These are phyloP conservation scores for Apiospora marii DNA, from an alignment of 2,329 filamentous ascomycete genomes.

Conservation along the genomic window DNA sequence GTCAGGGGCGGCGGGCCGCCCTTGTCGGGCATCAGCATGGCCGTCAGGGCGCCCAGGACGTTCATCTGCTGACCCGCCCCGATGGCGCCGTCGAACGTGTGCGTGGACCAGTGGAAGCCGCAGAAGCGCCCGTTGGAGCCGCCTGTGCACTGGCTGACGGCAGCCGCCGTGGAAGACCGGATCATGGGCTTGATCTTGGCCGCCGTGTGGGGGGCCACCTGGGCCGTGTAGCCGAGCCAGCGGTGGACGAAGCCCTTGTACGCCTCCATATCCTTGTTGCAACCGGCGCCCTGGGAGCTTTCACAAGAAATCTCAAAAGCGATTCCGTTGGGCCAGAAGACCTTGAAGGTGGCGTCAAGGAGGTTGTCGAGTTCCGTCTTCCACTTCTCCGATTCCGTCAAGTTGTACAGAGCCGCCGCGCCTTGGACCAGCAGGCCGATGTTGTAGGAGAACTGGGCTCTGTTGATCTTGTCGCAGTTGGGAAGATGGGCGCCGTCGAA, in stretches of 20 bases:
- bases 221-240: conserved; percentile 68
- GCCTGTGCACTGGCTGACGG: conserved; percentile 68
- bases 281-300: conserved; percentile 52
- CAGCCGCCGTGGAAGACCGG: conserved; percentile 63
- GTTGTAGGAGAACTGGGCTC: conserved; percentile 73
- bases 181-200: conserved; percentile 65
- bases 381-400: conserved; percentile 63
- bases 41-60: conserved; percentile 59
- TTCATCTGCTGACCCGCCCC: conserved; percentile 66
- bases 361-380: conserved; percentile 62
- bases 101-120: conserved; percentile 66
- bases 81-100: conserved; percentile 50
- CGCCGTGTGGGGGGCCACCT: conserved; percentile 67
- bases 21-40: conserved; percentile 42
- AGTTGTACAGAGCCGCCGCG: conserved; percentile 74
- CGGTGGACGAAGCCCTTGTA: conserved; percentile 77
- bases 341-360: conserved; percentile 54
- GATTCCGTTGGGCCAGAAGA: conserved; percentile 64
- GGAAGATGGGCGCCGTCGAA: conserved; percentile 69
- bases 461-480: conserved; percentile 68
- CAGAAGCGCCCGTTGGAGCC: conserved; percentile 66
- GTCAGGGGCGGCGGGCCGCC: conserved; percentile 52
- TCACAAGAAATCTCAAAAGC: conserved; percentile 76
- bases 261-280: conserved; percentile 75
- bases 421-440: conserved; percentile 69